Conservation (phyloP, 371 early-diverging fungal species). For the Syncephalastrum racemosum region DNA sequence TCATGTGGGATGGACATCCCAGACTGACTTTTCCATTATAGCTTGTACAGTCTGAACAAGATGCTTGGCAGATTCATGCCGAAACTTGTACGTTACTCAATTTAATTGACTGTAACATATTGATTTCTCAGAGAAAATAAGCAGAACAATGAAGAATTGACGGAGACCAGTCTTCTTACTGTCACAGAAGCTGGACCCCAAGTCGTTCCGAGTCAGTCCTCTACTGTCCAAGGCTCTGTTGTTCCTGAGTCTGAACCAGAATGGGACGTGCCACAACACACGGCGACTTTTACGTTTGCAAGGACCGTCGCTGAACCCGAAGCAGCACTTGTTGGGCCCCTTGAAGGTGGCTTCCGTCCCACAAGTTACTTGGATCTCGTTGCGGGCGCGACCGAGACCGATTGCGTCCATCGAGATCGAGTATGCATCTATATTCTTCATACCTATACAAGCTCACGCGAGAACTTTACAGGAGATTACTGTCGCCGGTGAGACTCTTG, state of each 20-base stretch:
- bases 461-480: slow-evolving; percentile 20
- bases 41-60: too few relatives aligned
- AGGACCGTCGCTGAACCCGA: slow-evolving; percentile 17
- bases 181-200: too few relatives aligned
- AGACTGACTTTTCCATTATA: too few relatives aligned
- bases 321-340: slow-evolving; percentile 25
- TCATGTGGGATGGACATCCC: too few relatives aligned
- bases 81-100: too few relatives aligned
- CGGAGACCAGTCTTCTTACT: too few relatives aligned
- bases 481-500: slow-evolving; percentile 17
- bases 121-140: too few relatives aligned
- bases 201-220: too few relatives aligned
- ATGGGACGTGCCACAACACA: background rate
- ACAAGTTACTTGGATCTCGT: slow-evolving; percentile 25
- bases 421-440: slow-evolving; percentile 8
- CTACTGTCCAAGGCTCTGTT: too few relatives aligned
- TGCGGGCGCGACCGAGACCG: slow-evolving; percentile 17
- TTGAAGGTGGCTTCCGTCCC: slow-evolving; percentile 17
- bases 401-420: slow-evolving; percentile 19
- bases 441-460: background rate
- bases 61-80: too few relatives aligned
- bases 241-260: slow-evolving; percentile 15
- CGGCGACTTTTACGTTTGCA: slow-evolving; percentile 22
- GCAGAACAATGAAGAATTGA: too few relatives aligned
- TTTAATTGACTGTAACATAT: too few relatives aligned